Percentiles rank a stretch among this genome's conserved stretches.
These are phyloP conservation scores for Kalmanozyma brasiliensis DNA, from an alignment of 1,284 basidiomycete species.

Conservation along the genomic window DNA sequence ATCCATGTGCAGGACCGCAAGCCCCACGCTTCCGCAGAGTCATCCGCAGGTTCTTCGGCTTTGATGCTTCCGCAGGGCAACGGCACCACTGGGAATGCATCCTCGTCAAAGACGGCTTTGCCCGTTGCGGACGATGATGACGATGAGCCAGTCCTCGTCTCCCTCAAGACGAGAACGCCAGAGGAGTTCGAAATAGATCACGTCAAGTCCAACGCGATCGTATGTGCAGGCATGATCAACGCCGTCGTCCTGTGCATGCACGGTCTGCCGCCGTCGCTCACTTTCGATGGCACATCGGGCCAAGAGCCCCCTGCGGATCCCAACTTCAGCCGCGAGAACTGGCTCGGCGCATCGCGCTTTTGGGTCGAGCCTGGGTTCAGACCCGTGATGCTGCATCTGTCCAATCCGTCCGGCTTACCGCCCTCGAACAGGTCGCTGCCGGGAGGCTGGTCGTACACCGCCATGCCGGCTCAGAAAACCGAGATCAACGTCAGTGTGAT, in stretches of 20 bases:
- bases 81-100: neutral
- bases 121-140: conserved; percentile 44
- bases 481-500: conserved; percentile 55
- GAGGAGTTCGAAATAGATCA: conserved; percentile 47
- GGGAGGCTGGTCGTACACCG: conserved; percentile 23
- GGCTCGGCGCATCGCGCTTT: conserved; percentile 43
- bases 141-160: conserved; percentile 56
- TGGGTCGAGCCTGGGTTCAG: conserved; percentile 58
- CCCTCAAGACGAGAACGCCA: conserved; percentile 22
- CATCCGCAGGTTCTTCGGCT: conserved; percentile 1
- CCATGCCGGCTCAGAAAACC: conserved; percentile 5
- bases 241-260: conserved; percentile 60
- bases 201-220: conserved; percentile 43
- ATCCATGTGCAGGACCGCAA: neutral
- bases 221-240: conserved; percentile 61
- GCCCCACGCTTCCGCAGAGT: neutral
- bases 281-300: conserved; percentile 23
- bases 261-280: conserved; percentile 52
- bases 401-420: conserved; percentile 18
- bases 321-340: conserved; percentile 33
- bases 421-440: conserved; percentile 18
- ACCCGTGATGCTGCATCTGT: conserved; percentile 48
- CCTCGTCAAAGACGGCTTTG: neutral
- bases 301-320: conserved; percentile 42
- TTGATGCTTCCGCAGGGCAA: conserved; percentile 9